Evolutionary conservation across 75 land plant genomes (phyloP), one percentile per base, ranked within the genome.

Genomic region (Isoetes taiwanensis): DNA sequence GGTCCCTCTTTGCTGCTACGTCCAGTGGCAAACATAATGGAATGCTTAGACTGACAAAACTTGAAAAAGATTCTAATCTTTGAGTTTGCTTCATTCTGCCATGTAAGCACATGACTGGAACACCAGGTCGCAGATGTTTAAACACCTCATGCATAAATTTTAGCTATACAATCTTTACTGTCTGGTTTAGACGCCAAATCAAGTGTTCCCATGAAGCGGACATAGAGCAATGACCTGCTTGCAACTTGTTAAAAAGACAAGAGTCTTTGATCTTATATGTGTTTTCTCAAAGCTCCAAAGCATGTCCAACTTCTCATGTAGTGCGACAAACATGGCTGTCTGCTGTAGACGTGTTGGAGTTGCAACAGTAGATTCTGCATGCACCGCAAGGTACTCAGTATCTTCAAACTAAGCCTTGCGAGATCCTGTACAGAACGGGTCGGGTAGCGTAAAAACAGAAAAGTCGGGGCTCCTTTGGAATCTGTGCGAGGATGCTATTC

Each of bases 151-250:
- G 69, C 19, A 93, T 86, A 72, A 79, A 93, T 53, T 75, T 93
- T 29, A 88, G 90, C 99, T 93, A 57, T 33, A 41, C n/a, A n/a
- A n/a, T n/a, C n/a, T n/a, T n/a, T n/a, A n/a, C n/a, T n/a, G n/a
- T n/a, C n/a, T n/a, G n/a, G n/a, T n/a, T n/a, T n/a, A n/a, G n/a
- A n/a, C n/a, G n/a, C n/a, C n/a, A n/a, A n/a, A n/a, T n/a, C n/a
- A n/a, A n/a, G n/a, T n/a, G n/a, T n/a, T n/a, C n/a, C n/a, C n/a
- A n/a, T n/a, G n/a, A n/a, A n/a, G n/a, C n/a, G n/a, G n/a, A n/a
- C n/a, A n/a, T n/a, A n/a, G n/a, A n/a, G 27, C 31, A 61, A n/a
- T n/a, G 60, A 93, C 99, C 96, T 93, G 90, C 63, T 93, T 93
- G 72, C 86, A 75, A 54, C 70, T 88, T 20, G 99, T 77, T 46